Evolutionary conservation across 768 basidiomycete species (phyloP).

Genomic region (Kwoniella pini): DNA sequence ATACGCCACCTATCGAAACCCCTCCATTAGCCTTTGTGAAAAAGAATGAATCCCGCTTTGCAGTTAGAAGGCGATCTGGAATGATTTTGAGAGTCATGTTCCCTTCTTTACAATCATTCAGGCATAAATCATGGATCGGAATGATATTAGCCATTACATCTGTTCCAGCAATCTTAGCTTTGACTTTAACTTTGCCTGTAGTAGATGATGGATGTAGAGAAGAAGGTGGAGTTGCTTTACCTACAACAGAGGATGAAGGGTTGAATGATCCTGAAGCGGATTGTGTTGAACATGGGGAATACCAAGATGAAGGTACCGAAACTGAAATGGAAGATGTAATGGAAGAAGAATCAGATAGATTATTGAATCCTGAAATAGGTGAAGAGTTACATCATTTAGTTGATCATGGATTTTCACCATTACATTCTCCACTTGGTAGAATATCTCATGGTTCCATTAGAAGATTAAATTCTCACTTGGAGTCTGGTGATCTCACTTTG

Average conservation of each 20-base stretch:
- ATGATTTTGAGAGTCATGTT: slow-evolving; percentile 68
- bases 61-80: slow-evolving; percentile 27
- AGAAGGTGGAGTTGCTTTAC: slow-evolving; percentile 39
- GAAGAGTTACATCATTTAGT: slow-evolving; percentile 51
- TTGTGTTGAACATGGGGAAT: slow-evolving; percentile 57
- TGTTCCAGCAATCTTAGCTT: slow-evolving; percentile 76
- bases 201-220: slow-evolving; percentile 63
- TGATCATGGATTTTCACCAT: slow-evolving; percentile 38
- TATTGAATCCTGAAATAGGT: slow-evolving; percentile 36
- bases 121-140: slow-evolving; percentile 68
- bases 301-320: slow-evolving; percentile 7
- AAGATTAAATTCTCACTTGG: slow-evolving; percentile 10
- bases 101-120: slow-evolving; percentile 77
- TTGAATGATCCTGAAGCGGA: slow-evolving; percentile 64
- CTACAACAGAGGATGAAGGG: slow-evolving; percentile 69
- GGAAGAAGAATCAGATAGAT: slow-evolving; percentile 31
- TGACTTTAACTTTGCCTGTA: slow-evolving; percentile 89
- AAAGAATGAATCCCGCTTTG: slow-evolving; percentile 27
- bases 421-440: slow-evolving; percentile 36
- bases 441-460: slow-evolving; percentile 31
- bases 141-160: slow-evolving; percentile 76
- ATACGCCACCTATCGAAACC: slow-evolving; percentile 17
- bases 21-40: slow-evolving; percentile 35
- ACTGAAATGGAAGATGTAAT: slow-evolving; percentile 12
- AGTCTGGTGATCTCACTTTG: slow-evolving; percentile 4